These are phyloP conservation scores for Hypocreales sp. DNA, from an alignment of 2,329 filamentous ascomycete genomes.

Conservation along the genomic window DNA sequence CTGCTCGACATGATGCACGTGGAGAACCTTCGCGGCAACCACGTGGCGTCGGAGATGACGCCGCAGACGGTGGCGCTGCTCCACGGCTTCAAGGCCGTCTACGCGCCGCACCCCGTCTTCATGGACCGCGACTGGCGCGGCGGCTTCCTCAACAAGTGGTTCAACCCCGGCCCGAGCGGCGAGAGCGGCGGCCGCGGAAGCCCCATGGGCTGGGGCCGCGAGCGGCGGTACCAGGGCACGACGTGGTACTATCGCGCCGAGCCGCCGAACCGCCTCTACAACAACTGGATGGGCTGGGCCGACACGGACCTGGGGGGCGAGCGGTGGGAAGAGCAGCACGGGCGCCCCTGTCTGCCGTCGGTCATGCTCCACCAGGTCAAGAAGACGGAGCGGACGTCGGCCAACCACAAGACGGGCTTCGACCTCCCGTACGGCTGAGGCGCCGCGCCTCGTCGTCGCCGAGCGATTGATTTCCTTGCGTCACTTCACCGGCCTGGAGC, in stretches of 20 bases:
- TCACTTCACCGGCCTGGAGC: too few species aligned
- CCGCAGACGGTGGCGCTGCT: conserved; percentile 57
- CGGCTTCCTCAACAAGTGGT: conserved; percentile 37
- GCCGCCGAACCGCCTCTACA: conserved; percentile 41
- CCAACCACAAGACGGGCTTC: conserved; percentile 23
- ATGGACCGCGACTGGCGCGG: conserved; percentile 59
- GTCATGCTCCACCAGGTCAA: conserved; percentile 46
- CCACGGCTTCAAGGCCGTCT: conserved; percentile 66
- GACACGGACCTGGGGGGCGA: conserved; percentile 37
- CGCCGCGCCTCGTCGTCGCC: too few species aligned
- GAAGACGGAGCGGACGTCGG: conserved; percentile 34
- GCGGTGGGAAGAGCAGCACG: conserved; percentile 39
- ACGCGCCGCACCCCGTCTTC: conserved; percentile 64
- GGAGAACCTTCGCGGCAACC: conserved; percentile 57
- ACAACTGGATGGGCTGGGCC: conserved; percentile 47
- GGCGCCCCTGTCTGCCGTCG: conserved; percentile 41
- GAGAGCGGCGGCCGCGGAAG: conserved; percentile 37
- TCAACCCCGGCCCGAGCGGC: conserved; percentile 42
- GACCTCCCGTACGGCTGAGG: conserved; percentile 21
- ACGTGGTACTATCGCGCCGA: conserved; percentile 47
- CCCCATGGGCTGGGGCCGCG: conserved; percentile 43
- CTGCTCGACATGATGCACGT: conserved; percentile 64
- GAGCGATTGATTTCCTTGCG: too few species aligned
- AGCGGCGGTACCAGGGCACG: conserved; percentile 38
- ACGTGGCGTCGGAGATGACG: conserved; percentile 71